Conservation (phyloP, 805 yeast genomes). For the Phaffomyces opuntiae region DNA sequence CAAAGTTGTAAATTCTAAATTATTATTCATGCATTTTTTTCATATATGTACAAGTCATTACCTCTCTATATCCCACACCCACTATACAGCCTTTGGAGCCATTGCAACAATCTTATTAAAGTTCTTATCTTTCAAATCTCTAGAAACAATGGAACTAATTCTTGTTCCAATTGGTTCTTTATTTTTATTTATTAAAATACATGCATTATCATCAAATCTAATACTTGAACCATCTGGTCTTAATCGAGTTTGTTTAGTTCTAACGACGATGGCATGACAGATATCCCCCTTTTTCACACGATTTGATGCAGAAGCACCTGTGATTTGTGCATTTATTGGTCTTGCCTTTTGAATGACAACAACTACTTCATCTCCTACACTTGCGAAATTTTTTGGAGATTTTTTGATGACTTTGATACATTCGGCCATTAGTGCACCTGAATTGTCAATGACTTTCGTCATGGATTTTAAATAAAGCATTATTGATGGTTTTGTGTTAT, state of each 20-base stretch:
- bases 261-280: constrained; percentile 89
- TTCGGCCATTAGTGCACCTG: constrained; percentile 92
- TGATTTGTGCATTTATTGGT: constrained; percentile 61
- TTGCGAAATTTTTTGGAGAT: constrained; percentile 75
- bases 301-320: constrained; percentile 69
- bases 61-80: constrained; percentile 14
- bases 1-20: too few relatives aligned
- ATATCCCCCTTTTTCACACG: constrained; percentile 93
- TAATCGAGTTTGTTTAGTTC: constrained; percentile 71
- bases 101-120: constrained; percentile 81
- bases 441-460: constrained; percentile 87
- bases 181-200: constrained; percentile 87
- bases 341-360: constrained; percentile 90
- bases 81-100: constrained; percentile 67
- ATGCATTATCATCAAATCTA: constrained; percentile 92
- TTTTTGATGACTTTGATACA: constrained; percentile 93
- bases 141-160: constrained; percentile 84
- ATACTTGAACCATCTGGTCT: constrained; percentile 85
- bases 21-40: neutral
- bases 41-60: neutral
- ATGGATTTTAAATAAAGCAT: constrained; percentile 90
- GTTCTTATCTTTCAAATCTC: constrained; percentile 77
- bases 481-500: constrained; percentile 1
- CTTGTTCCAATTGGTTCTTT: constrained; percentile 94
- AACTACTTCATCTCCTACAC: constrained; percentile 86